A percentile compares a stretch with the other conserved stretches of the same genome.
Evolutionary conservation across 169 alveolate genomes (phyloP).

Genomic region (Cryptosporidium parvum): DNA sequence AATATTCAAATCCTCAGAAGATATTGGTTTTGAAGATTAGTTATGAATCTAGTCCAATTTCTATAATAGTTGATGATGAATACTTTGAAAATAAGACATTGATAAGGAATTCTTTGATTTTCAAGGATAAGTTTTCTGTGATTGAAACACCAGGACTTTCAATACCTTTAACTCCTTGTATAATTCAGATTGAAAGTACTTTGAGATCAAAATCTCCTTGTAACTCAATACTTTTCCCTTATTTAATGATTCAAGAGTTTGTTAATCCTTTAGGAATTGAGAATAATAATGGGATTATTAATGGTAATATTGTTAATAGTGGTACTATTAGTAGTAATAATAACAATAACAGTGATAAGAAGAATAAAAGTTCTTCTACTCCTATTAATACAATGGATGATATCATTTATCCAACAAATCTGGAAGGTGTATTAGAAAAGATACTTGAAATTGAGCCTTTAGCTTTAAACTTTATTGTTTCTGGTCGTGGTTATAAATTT

Average conservation of each 20-base stretch:
- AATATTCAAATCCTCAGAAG: slow-evolving; percentile 29
- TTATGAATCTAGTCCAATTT: slow-evolving; percentile 9
- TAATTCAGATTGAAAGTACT: slow-evolving; percentile 28
- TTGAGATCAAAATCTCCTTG: not conserved
- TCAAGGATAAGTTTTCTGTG: slow-evolving; percentile 46
- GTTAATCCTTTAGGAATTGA: slow-evolving; percentile 26
- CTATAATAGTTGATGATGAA: not conserved
- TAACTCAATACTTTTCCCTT: slow-evolving; percentile 39
- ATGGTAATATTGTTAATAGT: too few species aligned
- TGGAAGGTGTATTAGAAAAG: not conserved
- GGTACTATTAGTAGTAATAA: too few species aligned
- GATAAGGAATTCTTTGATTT: slow-evolving; percentile 18
- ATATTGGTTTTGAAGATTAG: slow-evolving; percentile 34
- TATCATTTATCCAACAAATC: slow-evolving; percentile 20
- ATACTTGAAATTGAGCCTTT: slow-evolving; percentile 17
- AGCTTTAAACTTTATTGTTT: slow-evolving; percentile 17
- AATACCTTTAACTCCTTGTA: slow-evolving; percentile 37
- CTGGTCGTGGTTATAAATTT: slow-evolving; percentile 26
- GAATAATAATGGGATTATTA: too few species aligned
- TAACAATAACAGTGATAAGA: not conserved
- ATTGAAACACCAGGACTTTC: slow-evolving; percentile 3
- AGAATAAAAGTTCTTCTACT: not conserved
- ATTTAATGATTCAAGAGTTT: slow-evolving; percentile 53
- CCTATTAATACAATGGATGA: slow-evolving; percentile 18
- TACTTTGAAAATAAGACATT: slow-evolving; percentile 11